Evolutionary conservation across 768 basidiomycete genomes (phyloP).

Genomic region (Mycena vulgaris): DNA sequence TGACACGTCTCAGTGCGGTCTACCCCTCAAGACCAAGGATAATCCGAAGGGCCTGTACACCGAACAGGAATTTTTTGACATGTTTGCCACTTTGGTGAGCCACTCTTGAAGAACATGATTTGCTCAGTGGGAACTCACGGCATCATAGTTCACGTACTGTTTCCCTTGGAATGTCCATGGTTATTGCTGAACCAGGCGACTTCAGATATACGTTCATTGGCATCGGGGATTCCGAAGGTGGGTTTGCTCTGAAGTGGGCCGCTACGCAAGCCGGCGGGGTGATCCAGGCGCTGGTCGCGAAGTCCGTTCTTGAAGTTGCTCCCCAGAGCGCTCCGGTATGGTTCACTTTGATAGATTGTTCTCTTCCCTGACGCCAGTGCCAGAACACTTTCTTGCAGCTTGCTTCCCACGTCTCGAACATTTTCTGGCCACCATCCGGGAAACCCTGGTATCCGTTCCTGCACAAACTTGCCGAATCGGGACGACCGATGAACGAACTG

Average conservation of each 20-base stretch:
- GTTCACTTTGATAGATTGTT: background rate
- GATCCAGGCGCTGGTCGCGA: constrained; percentile 27
- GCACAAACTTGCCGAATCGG: constrained; percentile 50
- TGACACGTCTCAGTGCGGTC: constrained; percentile 47
- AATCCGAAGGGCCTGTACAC: constrained; percentile 54
- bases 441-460: constrained; percentile 55
- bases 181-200: no score
- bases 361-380: no score
- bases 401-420: background rate
- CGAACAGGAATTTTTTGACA: constrained; percentile 57
- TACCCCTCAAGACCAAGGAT: constrained; percentile 56
- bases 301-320: constrained; percentile 31
- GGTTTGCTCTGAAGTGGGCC: constrained; percentile 12
- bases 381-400: background rate
- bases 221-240: constrained; percentile 32
- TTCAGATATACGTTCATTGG: constrained; percentile 30
- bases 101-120: no score
- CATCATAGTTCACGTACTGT: constrained; percentile 14
- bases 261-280: constrained; percentile 28
- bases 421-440: background rate
- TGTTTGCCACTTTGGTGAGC: constrained; percentile 46
- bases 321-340: constrained; percentile 42
- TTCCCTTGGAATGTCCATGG: no score
- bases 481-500: constrained; percentile 57
- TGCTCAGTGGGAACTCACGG: background rate